These are phyloP conservation scores for Antitrichia curtipendula DNA, from an alignment of 225 moss, liverwort and hornwort species.

Conservation along the genomic window DNA sequence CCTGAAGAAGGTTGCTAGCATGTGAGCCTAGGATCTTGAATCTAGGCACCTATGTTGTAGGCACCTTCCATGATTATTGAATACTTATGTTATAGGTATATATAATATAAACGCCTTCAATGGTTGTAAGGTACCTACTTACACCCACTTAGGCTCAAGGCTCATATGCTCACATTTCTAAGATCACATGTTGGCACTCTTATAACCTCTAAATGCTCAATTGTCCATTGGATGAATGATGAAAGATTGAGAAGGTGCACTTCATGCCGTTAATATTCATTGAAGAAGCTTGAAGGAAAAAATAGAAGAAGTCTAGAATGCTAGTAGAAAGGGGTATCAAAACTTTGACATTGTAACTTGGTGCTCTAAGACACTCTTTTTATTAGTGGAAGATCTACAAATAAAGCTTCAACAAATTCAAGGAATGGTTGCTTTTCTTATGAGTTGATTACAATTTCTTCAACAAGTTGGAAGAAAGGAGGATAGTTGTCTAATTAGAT, in stretches of 20 bases:
- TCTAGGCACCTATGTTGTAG: too few relatives aligned
- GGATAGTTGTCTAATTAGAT: neutral
- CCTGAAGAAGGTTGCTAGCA: neutral
- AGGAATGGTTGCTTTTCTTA: neutral
- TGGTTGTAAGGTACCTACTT: neutral
- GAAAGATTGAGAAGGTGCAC: too few relatives aligned
- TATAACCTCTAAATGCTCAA: too few relatives aligned
- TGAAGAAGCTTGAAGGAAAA: too few relatives aligned
- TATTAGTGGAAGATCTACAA: rapidly evolving
- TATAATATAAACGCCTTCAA: too few relatives aligned
- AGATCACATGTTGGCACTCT: too few relatives aligned
- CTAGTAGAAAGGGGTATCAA: too few relatives aligned
- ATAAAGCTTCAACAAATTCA: too few relatives aligned
- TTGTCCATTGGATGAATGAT: too few relatives aligned
- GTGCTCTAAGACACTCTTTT: neutral
- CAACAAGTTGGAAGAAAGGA: neutral
- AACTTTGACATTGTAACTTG: too few relatives aligned
- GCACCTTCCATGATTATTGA: too few relatives aligned
- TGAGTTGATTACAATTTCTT: neutral
- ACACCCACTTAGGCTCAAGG: neutral
- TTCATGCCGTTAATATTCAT: too few relatives aligned
- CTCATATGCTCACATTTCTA: neutral
- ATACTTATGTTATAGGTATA: rapidly evolving
- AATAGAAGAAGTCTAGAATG: rapidly evolving
- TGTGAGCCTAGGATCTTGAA: neutral